Evolutionary conservation across 2,329 filamentous ascomycete species (phyloP).

Genomic region (Ascochyta koolunga): DNA sequence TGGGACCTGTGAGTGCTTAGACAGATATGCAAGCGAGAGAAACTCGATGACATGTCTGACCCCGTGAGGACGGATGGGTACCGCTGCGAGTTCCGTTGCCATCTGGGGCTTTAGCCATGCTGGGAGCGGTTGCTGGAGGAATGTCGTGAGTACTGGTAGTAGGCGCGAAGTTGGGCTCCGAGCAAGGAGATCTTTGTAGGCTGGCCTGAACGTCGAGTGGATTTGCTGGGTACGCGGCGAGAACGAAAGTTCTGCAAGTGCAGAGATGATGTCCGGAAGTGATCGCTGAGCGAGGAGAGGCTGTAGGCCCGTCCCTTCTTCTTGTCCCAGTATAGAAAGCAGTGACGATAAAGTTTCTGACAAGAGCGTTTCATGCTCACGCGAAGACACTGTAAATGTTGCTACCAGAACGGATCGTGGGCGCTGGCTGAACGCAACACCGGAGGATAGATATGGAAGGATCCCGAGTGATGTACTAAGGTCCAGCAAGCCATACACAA

Average conservation of each 20-base stretch:
- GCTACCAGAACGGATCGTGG: constrained; percentile 41
- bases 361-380: constrained; percentile 21
- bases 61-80: constrained; percentile 68
- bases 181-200: constrained; percentile 26
- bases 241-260: constrained; percentile 43
- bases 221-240: constrained; percentile 27
- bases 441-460: constrained; percentile 42
- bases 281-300: constrained; percentile 45
- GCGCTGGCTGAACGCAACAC: constrained; percentile 42
- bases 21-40: constrained; percentile 70
- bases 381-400: constrained; percentile 16
- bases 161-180: constrained; percentile 59
- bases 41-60: constrained; percentile 74
- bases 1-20: constrained; percentile 52
- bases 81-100: constrained; percentile 62
- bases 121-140: constrained; percentile 68
- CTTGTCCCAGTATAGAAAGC: constrained; percentile 34
- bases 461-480: constrained; percentile 42
- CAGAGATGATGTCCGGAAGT: constrained; percentile 45
- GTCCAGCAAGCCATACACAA: constrained; percentile 49
- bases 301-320: constrained; percentile 37
- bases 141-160: constrained; percentile 65
- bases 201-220: constrained; percentile 20
- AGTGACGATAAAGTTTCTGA: constrained; percentile 22
- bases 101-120: constrained; percentile 65